These are phyloP conservation scores for Claviceps monticola DNA, from an alignment of 2,329 filamentous ascomycete species.

Conservation along the genomic window DNA sequence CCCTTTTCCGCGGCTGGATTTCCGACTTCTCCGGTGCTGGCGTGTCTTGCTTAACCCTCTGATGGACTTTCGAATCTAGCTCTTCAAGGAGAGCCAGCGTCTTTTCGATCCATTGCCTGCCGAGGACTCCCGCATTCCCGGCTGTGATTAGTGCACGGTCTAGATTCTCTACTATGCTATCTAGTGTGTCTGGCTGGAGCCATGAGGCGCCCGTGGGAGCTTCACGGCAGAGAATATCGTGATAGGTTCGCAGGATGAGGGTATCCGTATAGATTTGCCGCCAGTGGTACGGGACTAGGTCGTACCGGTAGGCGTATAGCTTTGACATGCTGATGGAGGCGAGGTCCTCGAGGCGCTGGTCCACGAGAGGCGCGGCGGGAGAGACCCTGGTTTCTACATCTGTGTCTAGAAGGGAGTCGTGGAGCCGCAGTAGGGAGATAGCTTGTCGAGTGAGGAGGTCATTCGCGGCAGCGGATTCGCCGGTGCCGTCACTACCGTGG, in stretches of 20 bases:
- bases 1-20: slow-evolving; percentile 11
- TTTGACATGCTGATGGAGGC: slow-evolving; percentile 46
- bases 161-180: slow-evolving; percentile 47
- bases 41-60: no score
- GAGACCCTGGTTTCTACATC: neutral
- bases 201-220: neutral
- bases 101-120: slow-evolving; percentile 35
- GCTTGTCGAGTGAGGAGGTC: slow-evolving; percentile 19
- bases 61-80: slow-evolving; percentile 9
- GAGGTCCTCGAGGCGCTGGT: slow-evolving; percentile 39
- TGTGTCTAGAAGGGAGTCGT: slow-evolving; percentile 6
- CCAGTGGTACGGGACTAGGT: slow-evolving; percentile 54
- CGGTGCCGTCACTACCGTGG: neutral
- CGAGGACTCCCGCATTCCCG: slow-evolving; percentile 45
- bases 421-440: slow-evolving; percentile 10
- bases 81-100: slow-evolving; percentile 31
- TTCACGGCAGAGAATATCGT: slow-evolving; percentile 14
- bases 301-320: slow-evolving; percentile 57
- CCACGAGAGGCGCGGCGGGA: slow-evolving; percentile 15
- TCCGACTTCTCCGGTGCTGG: neutral
- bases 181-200: slow-evolving; percentile 22
- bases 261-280: slow-evolving; percentile 58
- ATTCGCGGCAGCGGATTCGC: slow-evolving; percentile 10
- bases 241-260: slow-evolving; percentile 46
- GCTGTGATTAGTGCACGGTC: slow-evolving; percentile 68